Conservation (phyloP, 352 stramenopile genomes). For the Globisporangium cystogenes region DNA sequence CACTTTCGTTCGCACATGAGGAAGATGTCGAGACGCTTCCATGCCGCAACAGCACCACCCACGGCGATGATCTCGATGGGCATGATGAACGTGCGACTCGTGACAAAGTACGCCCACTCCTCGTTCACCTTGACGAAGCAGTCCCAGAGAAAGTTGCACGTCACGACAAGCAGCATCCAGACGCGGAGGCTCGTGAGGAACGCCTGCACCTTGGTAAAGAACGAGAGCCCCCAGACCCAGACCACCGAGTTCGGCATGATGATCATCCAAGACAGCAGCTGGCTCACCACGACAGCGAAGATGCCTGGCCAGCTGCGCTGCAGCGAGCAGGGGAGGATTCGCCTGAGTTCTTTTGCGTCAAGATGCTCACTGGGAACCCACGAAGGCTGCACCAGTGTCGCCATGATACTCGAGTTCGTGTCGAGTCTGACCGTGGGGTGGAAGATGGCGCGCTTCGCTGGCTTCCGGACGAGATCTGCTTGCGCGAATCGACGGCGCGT, state of each 20-base stretch:
- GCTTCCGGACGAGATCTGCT: neutral
- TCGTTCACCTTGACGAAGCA: constrained; percentile 29
- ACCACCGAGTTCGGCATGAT: constrained; percentile 48
- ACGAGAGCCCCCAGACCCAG: constrained; percentile 32
- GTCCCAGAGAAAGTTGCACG: constrained; percentile 28
- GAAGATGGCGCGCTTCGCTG: neutral
- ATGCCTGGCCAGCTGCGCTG: constrained; percentile 33
- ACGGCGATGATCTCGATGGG: constrained; percentile 22
- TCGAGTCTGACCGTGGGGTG: neutral
- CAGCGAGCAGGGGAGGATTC: constrained; percentile 25
- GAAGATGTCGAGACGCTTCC: constrained; percentile 16
- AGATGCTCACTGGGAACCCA: constrained; percentile 13
- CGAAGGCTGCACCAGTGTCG: constrained; percentile 4
- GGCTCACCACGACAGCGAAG: constrained; percentile 19
- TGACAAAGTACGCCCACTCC: constrained; percentile 25
- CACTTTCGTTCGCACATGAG: constrained; percentile 24
- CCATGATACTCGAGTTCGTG: neutral
- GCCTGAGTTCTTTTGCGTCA: constrained; percentile 6
- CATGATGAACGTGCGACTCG: constrained; percentile 18
- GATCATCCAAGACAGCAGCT: constrained; percentile 51
- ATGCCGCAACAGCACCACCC: constrained; percentile 12
- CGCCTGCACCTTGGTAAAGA: constrained; percentile 28
- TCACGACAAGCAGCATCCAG: constrained; percentile 30
- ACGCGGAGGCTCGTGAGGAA: constrained; percentile 34
- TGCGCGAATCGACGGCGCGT: constrained; percentile 6